Percentiles rank a stretch among this genome's conserved stretches.
Conservation (phyloP, 352 stramenopile genomes). For the Phytophthora cactorum region DNA sequence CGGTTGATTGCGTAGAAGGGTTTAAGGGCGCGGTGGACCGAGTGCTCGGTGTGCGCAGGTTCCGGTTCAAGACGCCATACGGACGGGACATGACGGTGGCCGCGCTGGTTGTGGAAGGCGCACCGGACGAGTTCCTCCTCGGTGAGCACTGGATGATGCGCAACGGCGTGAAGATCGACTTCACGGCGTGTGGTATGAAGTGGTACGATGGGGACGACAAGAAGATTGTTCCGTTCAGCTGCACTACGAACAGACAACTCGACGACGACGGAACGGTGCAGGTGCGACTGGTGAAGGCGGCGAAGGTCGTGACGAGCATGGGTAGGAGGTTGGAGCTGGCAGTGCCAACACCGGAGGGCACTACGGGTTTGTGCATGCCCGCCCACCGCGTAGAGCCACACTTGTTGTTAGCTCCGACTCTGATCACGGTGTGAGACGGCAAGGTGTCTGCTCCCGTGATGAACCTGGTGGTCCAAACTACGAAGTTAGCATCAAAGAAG, state of each 20-base stretch:
- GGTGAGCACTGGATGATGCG: slow-evolving; percentile 8
- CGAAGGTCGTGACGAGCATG: background rate
- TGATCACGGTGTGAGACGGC: background rate
- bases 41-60: slow-evolving; percentile 2
- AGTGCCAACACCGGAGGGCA: slow-evolving; percentile 3
- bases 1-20: slow-evolving; percentile 2
- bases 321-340: background rate
- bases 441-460: background rate
- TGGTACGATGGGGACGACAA: background rate
- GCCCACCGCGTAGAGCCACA: background rate
- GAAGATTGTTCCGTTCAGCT: background rate
- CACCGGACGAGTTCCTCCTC: background rate
- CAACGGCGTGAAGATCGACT: slow-evolving; percentile 8
- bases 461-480: background rate
- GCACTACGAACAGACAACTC: background rate
- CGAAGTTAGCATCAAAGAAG: background rate
- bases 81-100: background rate
- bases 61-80: background rate
- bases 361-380: slow-evolving; percentile 1
- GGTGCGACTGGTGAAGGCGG: background rate
- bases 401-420: background rate
- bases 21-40: background rate
- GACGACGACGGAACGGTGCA: background rate
- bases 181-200: slow-evolving; percentile 1
- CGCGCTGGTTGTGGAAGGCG: background rate